Evolutionary conservation across 1,139 yeast genomes (phyloP), one percentile per base, ranked within the genome.

Genomic region (Casaregolazyma lundiana): DNA sequence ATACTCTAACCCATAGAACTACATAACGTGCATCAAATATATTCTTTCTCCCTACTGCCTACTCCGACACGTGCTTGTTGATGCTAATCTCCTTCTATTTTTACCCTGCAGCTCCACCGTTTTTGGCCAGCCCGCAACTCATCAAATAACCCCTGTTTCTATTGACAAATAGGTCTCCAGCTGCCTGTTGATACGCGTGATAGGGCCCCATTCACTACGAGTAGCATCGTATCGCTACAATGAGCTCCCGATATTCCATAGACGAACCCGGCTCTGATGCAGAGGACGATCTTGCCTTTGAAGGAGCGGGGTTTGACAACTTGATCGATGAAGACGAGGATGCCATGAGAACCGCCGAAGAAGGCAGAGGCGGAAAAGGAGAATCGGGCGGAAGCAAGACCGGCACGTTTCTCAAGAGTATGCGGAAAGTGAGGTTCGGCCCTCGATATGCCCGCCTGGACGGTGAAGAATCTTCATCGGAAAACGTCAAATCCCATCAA

Each of bases 241-340:
- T 53, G 60, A 49, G 58, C 37, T 50, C 50, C 38, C 41, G 62
- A 26, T 59, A 54, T 47, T 56, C 62, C 15, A 58, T 59, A 15
- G 63, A 59, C 35, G 48, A 52, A 11, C 62, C 62, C 24, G 56
- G 49, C 19, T 44, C 55, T 8, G 55, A 56, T 19, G 54, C 47
- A 11, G 59, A 50, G 22, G 61, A 53, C 29, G 56, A 57, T 8
- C 64, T 58, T 47, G 58, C 49, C 30, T 26, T 26, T 26, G 32
- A 26, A 7, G 32, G 32, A 15, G 62, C 58, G 44, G 49, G 59
- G 38, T 61, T 58, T 19, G 50, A 54, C 32, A 58, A 59, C 41
- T 50, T 61, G 37, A 52, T 61, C 15, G 47, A 43, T 19, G 54
- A 50, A 16, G 53, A 45, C 9, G 46, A 48, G 9, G 55, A 53